Conservation (phyloP, 768 basidiomycete genomes). For the Floccularia luteovirens region DNA sequence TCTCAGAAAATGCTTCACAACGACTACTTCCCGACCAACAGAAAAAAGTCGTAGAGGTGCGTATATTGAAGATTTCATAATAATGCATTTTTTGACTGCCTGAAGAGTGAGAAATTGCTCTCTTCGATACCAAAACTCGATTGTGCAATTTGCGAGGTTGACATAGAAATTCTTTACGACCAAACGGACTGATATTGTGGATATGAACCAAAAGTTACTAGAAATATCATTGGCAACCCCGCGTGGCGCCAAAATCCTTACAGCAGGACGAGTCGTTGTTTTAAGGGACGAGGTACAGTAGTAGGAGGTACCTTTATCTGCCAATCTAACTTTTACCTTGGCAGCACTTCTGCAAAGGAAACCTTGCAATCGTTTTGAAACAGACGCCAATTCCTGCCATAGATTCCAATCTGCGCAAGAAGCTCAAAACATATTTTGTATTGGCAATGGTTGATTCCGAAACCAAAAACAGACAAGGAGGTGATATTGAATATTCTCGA, state of each 20-base stretch:
- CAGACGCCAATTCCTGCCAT: conserved; percentile 40
- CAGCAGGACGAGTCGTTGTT: conserved; percentile 74
- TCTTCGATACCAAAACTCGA: conserved; percentile 53
- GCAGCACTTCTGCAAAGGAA: conserved; percentile 72
- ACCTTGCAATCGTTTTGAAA: conserved; percentile 67
- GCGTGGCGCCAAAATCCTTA: conserved; percentile 62
- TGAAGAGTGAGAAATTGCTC: conserved; percentile 66
- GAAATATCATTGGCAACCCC: conserved; percentile 49
- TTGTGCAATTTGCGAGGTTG: conserved; percentile 61
- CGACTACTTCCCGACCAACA: conserved; percentile 90
- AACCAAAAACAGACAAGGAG: conserved; percentile 46
- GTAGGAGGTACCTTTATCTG: neutral
- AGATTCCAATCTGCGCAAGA: conserved; percentile 36
- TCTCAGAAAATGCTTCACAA: conserved; percentile 97
- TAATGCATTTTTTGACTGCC: conserved; percentile 6
- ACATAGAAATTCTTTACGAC: conserved; percentile 77
- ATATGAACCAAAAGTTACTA: conserved; percentile 56
- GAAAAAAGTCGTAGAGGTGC: conserved; percentile 69
- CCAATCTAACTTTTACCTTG: neutral
- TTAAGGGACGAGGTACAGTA: conserved; percentile 70
- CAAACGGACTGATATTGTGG: conserved; percentile 51
- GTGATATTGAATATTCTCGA: conserved; percentile 24
- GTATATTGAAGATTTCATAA: conserved; percentile 5
- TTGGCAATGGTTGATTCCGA: conserved; percentile 63
- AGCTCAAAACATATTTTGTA: conserved; percentile 53